A percentile compares a stretch with the other conserved stretches of the same genome.
These are phyloP conservation scores for Cryptococcus hybrid DNA, from an alignment of 1,284 basidiomycete genomes.

Conservation along the genomic window DNA sequence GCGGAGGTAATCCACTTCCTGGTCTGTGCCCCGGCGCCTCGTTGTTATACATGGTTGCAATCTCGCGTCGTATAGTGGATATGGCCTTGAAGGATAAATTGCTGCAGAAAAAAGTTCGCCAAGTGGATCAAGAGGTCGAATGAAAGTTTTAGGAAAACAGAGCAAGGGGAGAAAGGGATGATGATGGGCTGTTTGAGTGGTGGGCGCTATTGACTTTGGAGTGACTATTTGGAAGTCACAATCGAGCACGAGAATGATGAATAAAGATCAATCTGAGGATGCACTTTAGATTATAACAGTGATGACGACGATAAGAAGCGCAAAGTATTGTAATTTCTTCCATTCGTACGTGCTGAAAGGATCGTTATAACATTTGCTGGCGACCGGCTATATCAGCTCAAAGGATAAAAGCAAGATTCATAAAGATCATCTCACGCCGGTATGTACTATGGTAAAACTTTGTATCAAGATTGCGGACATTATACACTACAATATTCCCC, in stretches of 20 bases:
- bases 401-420: not conserved
- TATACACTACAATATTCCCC: not conserved
- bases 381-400: no score
- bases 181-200: not conserved
- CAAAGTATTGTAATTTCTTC: not conserved
- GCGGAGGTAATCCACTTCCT: slow-evolving; percentile 5
- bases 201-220: no score
- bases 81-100: not conserved
- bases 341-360: not conserved
- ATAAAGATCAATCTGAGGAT: no score
- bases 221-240: no score
- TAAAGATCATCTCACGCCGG: not conserved
- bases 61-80: not conserved
- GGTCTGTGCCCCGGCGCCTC: slow-evolving; percentile 3
- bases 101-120: not conserved
- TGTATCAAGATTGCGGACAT: not conserved
- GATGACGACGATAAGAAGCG: no score
- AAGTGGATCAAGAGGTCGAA: not conserved
- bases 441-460: not conserved
- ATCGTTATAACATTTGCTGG: no score
- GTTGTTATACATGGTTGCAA: not conserved
- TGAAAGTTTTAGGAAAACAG: not conserved
- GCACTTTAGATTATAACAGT: no score
- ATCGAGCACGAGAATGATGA: no score
- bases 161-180: not conserved